A percentile compares a stretch with the other conserved stretches of the same genome.
Conservation (phyloP, 495 filamentous ascomycete genomes). For the Apodospora peruviana region DNA sequence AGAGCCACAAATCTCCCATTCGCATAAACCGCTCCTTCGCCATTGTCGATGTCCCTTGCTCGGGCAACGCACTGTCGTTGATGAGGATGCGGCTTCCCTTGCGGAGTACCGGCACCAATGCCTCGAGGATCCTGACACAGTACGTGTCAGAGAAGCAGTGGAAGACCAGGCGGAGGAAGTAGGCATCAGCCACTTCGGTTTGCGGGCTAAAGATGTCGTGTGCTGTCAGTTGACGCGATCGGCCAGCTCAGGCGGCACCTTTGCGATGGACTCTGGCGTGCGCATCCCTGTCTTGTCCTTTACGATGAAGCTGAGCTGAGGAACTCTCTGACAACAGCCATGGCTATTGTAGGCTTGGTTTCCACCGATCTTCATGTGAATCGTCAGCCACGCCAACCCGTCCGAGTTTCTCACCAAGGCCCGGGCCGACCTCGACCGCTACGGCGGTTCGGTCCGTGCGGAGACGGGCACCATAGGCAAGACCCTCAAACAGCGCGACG, state of each 20-base stretch:
- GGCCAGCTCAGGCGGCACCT: conserved; percentile 14
- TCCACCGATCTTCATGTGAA: conserved; percentile 17
- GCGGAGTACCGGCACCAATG: conserved; percentile 46
- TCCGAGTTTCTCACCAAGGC: background rate
- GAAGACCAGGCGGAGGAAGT: conserved; percentile 50
- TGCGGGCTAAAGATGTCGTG: conserved; percentile 50
- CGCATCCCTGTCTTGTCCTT: conserved; percentile 21
- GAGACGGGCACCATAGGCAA: background rate
- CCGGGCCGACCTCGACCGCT: background rate
- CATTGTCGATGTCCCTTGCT: conserved; percentile 17
- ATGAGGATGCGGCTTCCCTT: conserved; percentile 40
- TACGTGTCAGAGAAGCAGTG: conserved; percentile 54
- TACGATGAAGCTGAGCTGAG: conserved; percentile 18
- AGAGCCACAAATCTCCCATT: conserved; percentile 24
- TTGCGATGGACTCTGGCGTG: conserved; percentile 13
- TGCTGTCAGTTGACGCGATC: conserved; percentile 18
- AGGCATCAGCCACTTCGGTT: conserved; percentile 40
- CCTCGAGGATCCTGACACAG: conserved; percentile 41
- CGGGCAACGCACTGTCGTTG: conserved; percentile 42
- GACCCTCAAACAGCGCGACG: background rate
- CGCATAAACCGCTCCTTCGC: conserved; percentile 18
- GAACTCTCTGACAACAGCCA: conserved; percentile 18
- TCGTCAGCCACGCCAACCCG: background rate
- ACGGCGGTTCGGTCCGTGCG: background rate
- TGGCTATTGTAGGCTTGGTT: conserved; percentile 22